Percentiles rank a stretch among this genome's conserved stretches.
Conservation (phyloP, 2,329 filamentous ascomycete species). For the Phoma sp. region DNA sequence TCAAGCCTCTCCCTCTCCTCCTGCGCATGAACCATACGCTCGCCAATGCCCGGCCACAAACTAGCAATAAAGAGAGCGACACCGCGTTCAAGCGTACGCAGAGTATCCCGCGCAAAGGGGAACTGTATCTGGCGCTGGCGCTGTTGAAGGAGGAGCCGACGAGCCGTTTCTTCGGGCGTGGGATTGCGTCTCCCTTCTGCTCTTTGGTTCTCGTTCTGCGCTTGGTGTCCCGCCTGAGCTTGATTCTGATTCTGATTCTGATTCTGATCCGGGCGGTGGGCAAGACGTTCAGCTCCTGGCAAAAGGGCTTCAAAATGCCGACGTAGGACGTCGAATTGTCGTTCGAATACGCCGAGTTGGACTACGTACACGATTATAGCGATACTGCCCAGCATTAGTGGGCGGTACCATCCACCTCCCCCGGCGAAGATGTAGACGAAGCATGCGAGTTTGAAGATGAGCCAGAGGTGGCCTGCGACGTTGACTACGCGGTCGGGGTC, state of each 20-base stretch:
- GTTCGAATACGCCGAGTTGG: slow-evolving; percentile 52
- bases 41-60: slow-evolving; percentile 68
- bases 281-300: slow-evolving; percentile 29
- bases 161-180: slow-evolving; percentile 54
- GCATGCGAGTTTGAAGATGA: slow-evolving; percentile 64
- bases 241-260: slow-evolving; percentile 16
- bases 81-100: slow-evolving; percentile 62
- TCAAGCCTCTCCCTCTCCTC: slow-evolving; percentile 55
- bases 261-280: slow-evolving; percentile 14
- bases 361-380: slow-evolving; percentile 52
- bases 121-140: too few species aligned
- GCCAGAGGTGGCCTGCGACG: slow-evolving; percentile 58
- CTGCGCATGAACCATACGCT: slow-evolving; percentile 65
- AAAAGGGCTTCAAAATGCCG: slow-evolving; percentile 56
- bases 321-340: slow-evolving; percentile 48
- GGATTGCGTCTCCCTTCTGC: slow-evolving; percentile 31
- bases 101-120: slow-evolving; percentile 40
- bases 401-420: slow-evolving; percentile 52
- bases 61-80: slow-evolving; percentile 69
- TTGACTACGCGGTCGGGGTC: slow-evolving; percentile 38
- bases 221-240: slow-evolving; percentile 6
- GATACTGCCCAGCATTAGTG: slow-evolving; percentile 51
- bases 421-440: slow-evolving; percentile 65
- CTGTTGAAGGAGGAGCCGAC: slow-evolving; percentile 49
- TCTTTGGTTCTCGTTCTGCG: too few species aligned